Conservation (phyloP, 208 protist species). For the Crithidia mellificae region DNA sequence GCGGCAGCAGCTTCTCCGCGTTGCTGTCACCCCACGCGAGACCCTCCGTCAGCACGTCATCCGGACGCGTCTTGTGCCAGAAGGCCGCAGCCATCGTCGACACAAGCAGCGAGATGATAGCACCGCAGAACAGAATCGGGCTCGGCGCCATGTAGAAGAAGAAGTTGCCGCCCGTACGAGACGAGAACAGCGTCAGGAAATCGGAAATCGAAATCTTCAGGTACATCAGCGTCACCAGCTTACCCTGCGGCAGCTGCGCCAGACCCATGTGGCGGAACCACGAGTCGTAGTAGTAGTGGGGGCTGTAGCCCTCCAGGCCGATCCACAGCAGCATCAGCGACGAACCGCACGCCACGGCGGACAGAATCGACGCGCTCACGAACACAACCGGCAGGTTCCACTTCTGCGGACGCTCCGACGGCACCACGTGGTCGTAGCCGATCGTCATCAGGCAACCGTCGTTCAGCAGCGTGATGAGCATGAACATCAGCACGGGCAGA, state of each 20-base stretch:
- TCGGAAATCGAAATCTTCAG: conserved; percentile 90
- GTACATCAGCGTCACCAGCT: conserved; percentile 87
- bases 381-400: conserved; percentile 77
- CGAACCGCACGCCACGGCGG: conserved; percentile 62
- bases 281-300: conserved; percentile 50
- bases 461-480: conserved; percentile 91
- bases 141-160: conserved; percentile 76
- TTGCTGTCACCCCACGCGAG: conserved; percentile 60
- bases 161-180: conserved; percentile 72
- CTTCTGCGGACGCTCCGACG: conserved; percentile 55
- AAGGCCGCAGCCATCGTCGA: conserved; percentile 75
- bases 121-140: conserved; percentile 60
- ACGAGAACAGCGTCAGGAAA: conserved; percentile 90
- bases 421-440: conserved; percentile 65
- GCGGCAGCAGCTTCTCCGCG: conserved; percentile 63
- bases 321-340: conserved; percentile 72
- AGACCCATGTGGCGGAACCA: conserved; percentile 68
- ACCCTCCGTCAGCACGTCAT: conserved; percentile 70
- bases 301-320: conserved; percentile 55
- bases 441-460: conserved; percentile 80
- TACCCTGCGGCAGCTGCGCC: conserved; percentile 58
- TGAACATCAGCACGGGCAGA: conserved; percentile 90
- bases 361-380: conserved; percentile 56
- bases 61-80: conserved; percentile 61
- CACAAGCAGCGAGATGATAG: conserved; percentile 64